These are phyloP conservation scores for Fusarium sp. DNA, from an alignment of 2,329 filamentous ascomycete genomes.

Conservation along the genomic window DNA sequence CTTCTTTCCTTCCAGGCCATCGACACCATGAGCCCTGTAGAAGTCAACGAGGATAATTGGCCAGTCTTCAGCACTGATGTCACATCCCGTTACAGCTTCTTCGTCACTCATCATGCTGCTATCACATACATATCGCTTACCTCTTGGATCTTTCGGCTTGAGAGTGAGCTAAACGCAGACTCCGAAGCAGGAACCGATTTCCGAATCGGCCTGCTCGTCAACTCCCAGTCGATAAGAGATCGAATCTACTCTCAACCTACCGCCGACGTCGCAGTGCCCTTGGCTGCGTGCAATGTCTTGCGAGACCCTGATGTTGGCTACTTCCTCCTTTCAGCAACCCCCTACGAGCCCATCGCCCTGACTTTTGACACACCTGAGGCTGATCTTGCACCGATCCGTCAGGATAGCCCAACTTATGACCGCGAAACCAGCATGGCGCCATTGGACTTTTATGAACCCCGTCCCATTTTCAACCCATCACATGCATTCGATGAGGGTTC, in stretches of 20 bases:
- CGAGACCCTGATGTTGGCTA: conserved; percentile 72
- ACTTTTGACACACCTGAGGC: conserved; percentile 69
- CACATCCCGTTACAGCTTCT: conserved; percentile 71
- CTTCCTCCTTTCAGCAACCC: conserved; percentile 69
- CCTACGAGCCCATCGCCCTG: conserved; percentile 67
- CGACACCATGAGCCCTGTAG: conserved; percentile 66
- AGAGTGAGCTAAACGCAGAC: conserved; percentile 67
- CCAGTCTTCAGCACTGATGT: conserved; percentile 71
- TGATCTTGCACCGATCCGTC: conserved; percentile 57
- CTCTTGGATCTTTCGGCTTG: conserved; percentile 72
- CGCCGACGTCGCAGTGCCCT: conserved; percentile 58
- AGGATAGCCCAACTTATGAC: conserved; percentile 57
- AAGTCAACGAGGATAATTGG: conserved; percentile 68
- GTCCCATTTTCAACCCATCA: conserved; percentile 73
- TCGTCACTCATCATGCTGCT: conserved; percentile 69
- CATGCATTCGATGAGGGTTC: conserved; percentile 69
- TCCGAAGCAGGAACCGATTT: conserved; percentile 70
- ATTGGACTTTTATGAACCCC: conserved; percentile 68
- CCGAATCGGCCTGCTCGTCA: conserved; percentile 68
- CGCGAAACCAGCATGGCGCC: conserved; percentile 57
- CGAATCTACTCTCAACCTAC: conserved; percentile 66
- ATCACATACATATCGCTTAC: conserved; percentile 70
- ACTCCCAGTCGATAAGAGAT: conserved; percentile 68
- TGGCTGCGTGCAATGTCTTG: conserved; percentile 66
- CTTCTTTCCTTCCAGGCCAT: conserved; percentile 72